Evolutionary conservation across 1,284 basidiomycete genomes (phyloP).

Genomic region (Moesziomyces antarcticus): DNA sequence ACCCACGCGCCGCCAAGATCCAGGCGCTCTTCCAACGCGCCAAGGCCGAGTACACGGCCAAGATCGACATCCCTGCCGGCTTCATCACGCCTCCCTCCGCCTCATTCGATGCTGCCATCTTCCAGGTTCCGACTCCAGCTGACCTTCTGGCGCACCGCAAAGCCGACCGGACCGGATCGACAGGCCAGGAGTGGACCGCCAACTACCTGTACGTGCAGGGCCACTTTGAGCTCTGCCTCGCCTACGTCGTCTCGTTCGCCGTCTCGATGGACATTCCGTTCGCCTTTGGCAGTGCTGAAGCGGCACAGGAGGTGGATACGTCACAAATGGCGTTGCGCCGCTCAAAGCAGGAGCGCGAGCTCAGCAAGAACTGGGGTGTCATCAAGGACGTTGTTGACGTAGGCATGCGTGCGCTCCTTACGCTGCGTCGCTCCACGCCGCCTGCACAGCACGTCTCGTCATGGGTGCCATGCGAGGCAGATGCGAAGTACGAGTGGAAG

Average conservation of each 20-base stretch:
- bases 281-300: neutral
- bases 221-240: conserved; percentile 31
- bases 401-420: conserved; percentile 25
- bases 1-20: conserved; percentile 38
- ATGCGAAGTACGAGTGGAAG: neutral
- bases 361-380: conserved; percentile 46
- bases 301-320: conserved; percentile 1
- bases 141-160: conserved; percentile 13
- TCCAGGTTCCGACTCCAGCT: conserved; percentile 10
- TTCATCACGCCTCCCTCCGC: conserved; percentile 10
- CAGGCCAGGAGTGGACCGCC: conserved; percentile 40
- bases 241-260: conserved; percentile 36
- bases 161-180: conserved; percentile 17
- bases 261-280: conserved; percentile 25
- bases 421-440: conserved; percentile 1
- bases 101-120: conserved; percentile 5
- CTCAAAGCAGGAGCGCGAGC: conserved; percentile 28
- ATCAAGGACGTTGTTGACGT: conserved; percentile 40
- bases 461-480: conserved; percentile 5
- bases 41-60: conserved; percentile 32
- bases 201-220: conserved; percentile 34
- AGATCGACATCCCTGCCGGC: conserved; percentile 31
- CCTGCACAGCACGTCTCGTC: neutral
- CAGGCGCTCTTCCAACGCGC: conserved; percentile 40
- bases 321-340: conserved; percentile 19